Evolutionary conservation across 192 early-diverging fungal species (phyloP), one percentile per base, ranked within the genome.

Genomic region (Coemansia sp.): DNA sequence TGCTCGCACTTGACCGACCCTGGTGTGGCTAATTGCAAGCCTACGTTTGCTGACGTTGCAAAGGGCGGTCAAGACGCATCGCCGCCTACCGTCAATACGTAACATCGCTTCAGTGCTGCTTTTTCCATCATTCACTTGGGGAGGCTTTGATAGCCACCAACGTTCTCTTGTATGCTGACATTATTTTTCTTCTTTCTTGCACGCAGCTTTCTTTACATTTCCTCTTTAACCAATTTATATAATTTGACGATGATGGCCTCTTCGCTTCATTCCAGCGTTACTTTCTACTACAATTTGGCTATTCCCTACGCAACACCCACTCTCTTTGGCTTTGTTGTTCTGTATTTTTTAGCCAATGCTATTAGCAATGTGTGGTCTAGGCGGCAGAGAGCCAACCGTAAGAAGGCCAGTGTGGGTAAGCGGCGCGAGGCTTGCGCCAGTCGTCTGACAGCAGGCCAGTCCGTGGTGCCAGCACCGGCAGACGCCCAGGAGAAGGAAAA

Each of bases 31-130:
- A 26, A 33, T 34, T 20, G 34, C 56, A 77, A 77, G 50, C 74
- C 69, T n/a, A 77, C 74, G 0, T 77, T 82, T 64, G 79, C 79
- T 7, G 79, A 82, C 51, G 59, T 82, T 38, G 70, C 79, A 13
- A 63, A 70, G 20, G 67, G 67, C 42, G 42, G 62, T 5, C 64
- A 71, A 26, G 70, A 65, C 18, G 23, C 67, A 55, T 23, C 31
- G 2, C 26, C 13, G 14, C 10, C 48, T 20, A 24, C 33, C 5
- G 3, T 26, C 21, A 35, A 67, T 45, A 23, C 34, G 21, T 40
- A 35, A 28, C 39, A 36, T 40, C 60, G 35, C 34, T 20, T 20
- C 7, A 16, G 40, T 11, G 59, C 13, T 10, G 42, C 26, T 43
- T 18, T 60, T 14, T 56, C 9, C 53, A 8, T 56, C 16, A 31